Evolutionary conservation across 192 early-diverging fungal genomes (phyloP), one percentile per base, ranked within the genome.

Genomic region (Lunasporangiospora selenospora): DNA sequence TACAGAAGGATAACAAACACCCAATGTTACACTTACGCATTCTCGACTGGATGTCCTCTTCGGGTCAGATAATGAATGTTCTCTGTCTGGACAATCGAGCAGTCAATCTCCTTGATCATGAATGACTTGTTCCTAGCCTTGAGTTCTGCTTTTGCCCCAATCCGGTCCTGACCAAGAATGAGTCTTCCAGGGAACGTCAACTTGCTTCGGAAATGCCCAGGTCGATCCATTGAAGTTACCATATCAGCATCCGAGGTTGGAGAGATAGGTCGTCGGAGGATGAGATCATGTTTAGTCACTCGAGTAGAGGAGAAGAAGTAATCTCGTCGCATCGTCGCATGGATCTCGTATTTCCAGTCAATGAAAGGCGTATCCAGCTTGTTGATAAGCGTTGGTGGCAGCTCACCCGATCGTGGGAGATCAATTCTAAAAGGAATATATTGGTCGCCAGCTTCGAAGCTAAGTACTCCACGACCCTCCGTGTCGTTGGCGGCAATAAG

Each of bases 331-430:
- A 73, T 18, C 3, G 69, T 58, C 13, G 69, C 60, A 51, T 73
- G 69, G 42, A 73, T 73, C 60, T 73, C 69, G 32, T 73, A 73
- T 41, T 73, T 73, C 69, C 69, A 73, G 41, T 73, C 69, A 23
- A 73, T 63, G 27, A 34, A 73, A 6, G 51, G 54, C 11, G 69
- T 73, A 52, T 73, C 69, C 46, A 73, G 55, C 32, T 63, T 73
- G 69, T 73, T 73, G 61, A 73, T 73, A 18, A 73, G 45, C 29
- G 69, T 63, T 37, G 69, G 69, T 15, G 69, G 60, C 11, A 73
- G 33, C 1, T 62, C 49, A 3, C 33, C 29, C 3, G 69, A 23
- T 16, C 26, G 60, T 2, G 60, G 60, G 46, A 73, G n/a, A 36
- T 73, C 69, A 37, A 73, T 61, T 18, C 69, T 46, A 55, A 73